Conservation (phyloP, 2,329 filamentous ascomycete genomes). For the Tolypocladium paradoxum region DNA sequence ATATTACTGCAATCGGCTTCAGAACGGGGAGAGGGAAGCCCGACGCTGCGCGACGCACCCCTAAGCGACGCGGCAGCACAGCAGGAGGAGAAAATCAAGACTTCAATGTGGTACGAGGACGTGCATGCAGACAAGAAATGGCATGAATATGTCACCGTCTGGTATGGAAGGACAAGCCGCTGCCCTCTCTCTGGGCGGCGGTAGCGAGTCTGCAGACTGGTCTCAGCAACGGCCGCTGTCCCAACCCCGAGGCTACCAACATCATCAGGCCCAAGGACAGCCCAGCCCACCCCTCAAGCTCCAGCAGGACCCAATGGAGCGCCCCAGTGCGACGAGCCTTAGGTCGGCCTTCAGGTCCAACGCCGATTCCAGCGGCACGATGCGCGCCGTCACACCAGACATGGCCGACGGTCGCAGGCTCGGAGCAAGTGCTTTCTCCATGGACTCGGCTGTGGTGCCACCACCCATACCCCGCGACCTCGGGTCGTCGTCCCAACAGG, state of each 20-base stretch:
- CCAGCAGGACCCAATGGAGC: constrained; percentile 9
- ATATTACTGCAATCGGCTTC: not conserved
- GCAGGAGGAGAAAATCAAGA: not conserved
- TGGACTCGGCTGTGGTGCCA: constrained; percentile 7
- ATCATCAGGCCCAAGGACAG: constrained; percentile 2
- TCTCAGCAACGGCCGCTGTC: constrained; percentile 20
- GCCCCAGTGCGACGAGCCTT: constrained; percentile 22
- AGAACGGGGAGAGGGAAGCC: not conserved
- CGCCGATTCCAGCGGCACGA: constrained; percentile 28
- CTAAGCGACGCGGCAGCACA: not conserved
- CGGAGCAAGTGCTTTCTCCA: constrained; percentile 10
- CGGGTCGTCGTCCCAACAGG: constrained; percentile 16
- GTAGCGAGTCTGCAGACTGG: constrained; percentile 23
- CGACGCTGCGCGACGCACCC: not conserved
- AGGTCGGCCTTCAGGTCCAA: constrained; percentile 22
- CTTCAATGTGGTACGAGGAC: constrained; percentile 20
- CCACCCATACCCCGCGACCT: constrained; percentile 12
- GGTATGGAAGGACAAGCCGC: constrained; percentile 32
- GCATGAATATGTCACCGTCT: constrained; percentile 33
- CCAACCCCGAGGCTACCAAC: constrained; percentile 14
- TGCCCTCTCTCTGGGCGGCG: constrained; percentile 21
- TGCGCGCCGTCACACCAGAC: constrained; percentile 60
- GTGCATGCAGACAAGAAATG: constrained; percentile 29
- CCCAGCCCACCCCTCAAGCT: constrained; percentile 1
- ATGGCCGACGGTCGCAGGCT: constrained; percentile 24